phyloP scores from a whole-genome alignment of 208 protist genomes.

The Porcisia hertigi region DNA sequence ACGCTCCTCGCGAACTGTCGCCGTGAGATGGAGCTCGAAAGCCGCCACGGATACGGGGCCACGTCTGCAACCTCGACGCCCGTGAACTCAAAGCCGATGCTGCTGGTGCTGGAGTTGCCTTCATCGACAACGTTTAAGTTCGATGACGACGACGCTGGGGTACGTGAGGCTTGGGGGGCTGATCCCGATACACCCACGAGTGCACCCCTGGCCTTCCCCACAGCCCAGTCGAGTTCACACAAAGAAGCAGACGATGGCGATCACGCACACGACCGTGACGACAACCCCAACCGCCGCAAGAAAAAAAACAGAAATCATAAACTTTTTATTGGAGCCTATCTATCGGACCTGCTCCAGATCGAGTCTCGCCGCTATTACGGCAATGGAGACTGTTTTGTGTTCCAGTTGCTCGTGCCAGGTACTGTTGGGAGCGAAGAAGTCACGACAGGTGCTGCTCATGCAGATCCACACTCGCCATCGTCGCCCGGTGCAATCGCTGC shows the following conservation, averaged over 20 bases:
- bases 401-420: slow-evolving; percentile 60
- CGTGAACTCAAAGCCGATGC: slow-evolving; percentile 36
- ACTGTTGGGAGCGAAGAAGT: too few species aligned
- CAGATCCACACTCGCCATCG: background rate
- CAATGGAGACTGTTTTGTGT: slow-evolving; percentile 69
- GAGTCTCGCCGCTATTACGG: slow-evolving; percentile 74
- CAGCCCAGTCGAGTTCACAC: too few species aligned
- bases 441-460: background rate
- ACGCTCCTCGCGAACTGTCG: slow-evolving; percentile 55
- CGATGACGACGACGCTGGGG: slow-evolving; percentile 37
- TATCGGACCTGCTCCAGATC: slow-evolving; percentile 48
- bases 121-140: slow-evolving; percentile 41
- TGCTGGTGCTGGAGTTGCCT: slow-evolving; percentile 65
- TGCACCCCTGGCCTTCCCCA: background rate
- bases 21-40: slow-evolving; percentile 35
- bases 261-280: background rate
- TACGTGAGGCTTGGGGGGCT: slow-evolving; percentile 25
- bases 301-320: background rate
- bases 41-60: background rate
- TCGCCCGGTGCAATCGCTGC: background rate
- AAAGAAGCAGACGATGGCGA: background rate
- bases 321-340: slow-evolving; percentile 63
- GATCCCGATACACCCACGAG: background rate
- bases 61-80: background rate
- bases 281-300: background rate